Evolutionary conservation across 148 eudicot species (phyloP).

Genomic region (Salicornia ramosissima): DNA sequence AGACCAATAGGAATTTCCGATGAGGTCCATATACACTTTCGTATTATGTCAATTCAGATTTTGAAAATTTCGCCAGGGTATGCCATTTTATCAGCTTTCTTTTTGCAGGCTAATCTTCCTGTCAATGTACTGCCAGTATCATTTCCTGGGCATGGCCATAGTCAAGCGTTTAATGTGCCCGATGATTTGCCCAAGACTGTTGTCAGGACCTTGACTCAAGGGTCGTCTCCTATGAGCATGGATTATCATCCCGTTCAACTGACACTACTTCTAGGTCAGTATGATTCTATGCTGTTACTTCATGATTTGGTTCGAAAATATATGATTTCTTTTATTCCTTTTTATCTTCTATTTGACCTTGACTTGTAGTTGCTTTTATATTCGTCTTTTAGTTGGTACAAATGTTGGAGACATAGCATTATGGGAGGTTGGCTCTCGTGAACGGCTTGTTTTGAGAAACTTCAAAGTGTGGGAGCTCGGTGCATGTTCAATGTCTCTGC

Average conservation of each 20-base stretch:
- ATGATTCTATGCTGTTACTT: background rate
- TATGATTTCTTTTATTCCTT: background rate
- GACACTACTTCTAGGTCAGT: slow-evolving; percentile 73
- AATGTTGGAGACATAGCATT: slow-evolving; percentile 72
- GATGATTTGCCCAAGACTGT: slow-evolving; percentile 77
- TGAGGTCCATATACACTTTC: slow-evolving; percentile 42
- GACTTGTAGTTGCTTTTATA: slow-evolving; percentile 5
- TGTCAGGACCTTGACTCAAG: slow-evolving; percentile 63
- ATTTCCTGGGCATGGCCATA: slow-evolving; percentile 45
- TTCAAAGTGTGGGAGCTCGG: slow-evolving; percentile 72
- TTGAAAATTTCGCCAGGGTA: background rate
- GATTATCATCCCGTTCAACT: slow-evolving; percentile 84
- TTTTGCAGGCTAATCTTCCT: slow-evolving; percentile 53
- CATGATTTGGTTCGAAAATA: slow-evolving; percentile 7
- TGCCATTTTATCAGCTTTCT: slow-evolving; percentile 1
- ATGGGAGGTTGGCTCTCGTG: slow-evolving; percentile 84
- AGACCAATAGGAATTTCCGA: slow-evolving; percentile 65
- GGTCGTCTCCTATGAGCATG: slow-evolving; percentile 85
- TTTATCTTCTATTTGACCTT: slow-evolving; percentile 8
- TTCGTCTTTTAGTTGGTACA: slow-evolving; percentile 61
- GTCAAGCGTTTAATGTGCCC: slow-evolving; percentile 50
- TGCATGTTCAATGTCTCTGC: slow-evolving; percentile 59
- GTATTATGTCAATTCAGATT: background rate
- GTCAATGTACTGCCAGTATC: slow-evolving; percentile 66
- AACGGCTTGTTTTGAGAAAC: slow-evolving; percentile 57